A percentile compares a stretch with the other conserved stretches of the same genome.
phyloP scores from a whole-genome alignment of 2,329 filamentous ascomycete genomes.

The Dactylella cylindrospora region DNA sequence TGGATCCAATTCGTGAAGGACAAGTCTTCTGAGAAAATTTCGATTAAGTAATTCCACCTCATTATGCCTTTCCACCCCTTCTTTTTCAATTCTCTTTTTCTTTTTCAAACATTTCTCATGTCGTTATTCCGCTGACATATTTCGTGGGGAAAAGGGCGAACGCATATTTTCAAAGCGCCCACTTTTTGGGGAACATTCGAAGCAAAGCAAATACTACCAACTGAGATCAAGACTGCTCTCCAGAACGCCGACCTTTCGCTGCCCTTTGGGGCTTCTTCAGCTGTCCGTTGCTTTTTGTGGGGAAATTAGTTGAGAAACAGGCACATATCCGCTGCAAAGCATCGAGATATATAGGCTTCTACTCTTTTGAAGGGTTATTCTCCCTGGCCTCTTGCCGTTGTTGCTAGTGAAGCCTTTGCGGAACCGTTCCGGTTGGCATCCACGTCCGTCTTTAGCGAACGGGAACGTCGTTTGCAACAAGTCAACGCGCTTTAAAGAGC shows the following conservation, averaged over 20 bases:
- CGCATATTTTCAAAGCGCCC: not conserved
- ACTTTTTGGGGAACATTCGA: not conserved
- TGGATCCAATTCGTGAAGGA: slow-evolving; percentile 35
- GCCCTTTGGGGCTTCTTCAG: slow-evolving; percentile 3
- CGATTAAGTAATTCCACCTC: slow-evolving; percentile 43
- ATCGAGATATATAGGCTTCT: slow-evolving; percentile 16
- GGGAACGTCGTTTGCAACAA: slow-evolving; percentile 40
- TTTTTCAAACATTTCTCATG: slow-evolving; percentile 6
- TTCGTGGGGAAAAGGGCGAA: slow-evolving; percentile 40
- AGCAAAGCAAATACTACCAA: too few species aligned
- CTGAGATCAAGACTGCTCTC: slow-evolving; percentile 9
- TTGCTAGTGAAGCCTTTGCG: too few species aligned
- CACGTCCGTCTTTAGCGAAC: slow-evolving; percentile 40
- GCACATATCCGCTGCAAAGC: slow-evolving; percentile 9
- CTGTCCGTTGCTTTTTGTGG: slow-evolving; percentile 9
- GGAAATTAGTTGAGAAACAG: slow-evolving; percentile 12
- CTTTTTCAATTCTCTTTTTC: slow-evolving; percentile 22
- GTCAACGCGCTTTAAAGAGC: slow-evolving; percentile 30
- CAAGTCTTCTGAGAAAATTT: slow-evolving; percentile 29
- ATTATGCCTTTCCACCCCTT: slow-evolving; percentile 35
- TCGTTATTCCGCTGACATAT: slow-evolving; percentile 23
- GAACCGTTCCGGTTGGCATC: too few species aligned
- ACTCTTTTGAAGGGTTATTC: slow-evolving; percentile 13
- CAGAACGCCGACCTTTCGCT: slow-evolving; percentile 21
- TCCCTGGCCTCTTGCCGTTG: too few species aligned